Conservation (phyloP, 148 eudicot genomes). For the Nepenthes mirabilis region DNA sequence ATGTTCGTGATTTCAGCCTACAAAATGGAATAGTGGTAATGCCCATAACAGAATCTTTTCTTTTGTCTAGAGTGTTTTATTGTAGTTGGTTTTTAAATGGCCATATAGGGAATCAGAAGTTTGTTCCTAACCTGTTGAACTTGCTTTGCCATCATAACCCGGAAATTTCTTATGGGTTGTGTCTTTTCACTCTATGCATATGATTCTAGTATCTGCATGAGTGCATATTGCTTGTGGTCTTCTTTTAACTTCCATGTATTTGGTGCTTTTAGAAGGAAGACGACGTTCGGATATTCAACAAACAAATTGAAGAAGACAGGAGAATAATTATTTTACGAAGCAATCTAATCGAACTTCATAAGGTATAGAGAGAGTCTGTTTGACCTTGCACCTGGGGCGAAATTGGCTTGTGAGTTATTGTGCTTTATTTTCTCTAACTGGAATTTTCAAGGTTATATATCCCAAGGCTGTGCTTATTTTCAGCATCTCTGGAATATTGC, state of each 20-base stretch:
- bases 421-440: neutral
- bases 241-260: neutral
- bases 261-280: slow-evolving; percentile 71
- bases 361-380: slow-evolving; percentile 31
- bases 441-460: neutral
- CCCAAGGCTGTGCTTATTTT: neutral
- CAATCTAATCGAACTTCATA: slow-evolving; percentile 75
- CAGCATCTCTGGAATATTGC: neutral
- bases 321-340: slow-evolving; percentile 81
- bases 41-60: too few relatives aligned
- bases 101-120: too few relatives aligned
- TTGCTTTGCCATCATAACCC: too few relatives aligned
- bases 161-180: too few relatives aligned
- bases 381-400: neutral
- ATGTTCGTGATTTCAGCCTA: too few relatives aligned
- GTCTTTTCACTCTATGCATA: too few relatives aligned
- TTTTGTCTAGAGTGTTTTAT: too few relatives aligned
- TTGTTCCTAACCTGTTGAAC: too few relatives aligned
- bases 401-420: neutral
- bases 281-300: slow-evolving; percentile 60
- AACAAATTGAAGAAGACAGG: slow-evolving; percentile 91
- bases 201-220: too few relatives aligned
- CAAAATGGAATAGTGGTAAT: too few relatives aligned
- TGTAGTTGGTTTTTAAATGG: too few relatives aligned
- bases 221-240: too few relatives aligned